Base-by-base conservation (phyloP, 1,284 basidiomycete species). In the Malassezia japonica region DNA sequence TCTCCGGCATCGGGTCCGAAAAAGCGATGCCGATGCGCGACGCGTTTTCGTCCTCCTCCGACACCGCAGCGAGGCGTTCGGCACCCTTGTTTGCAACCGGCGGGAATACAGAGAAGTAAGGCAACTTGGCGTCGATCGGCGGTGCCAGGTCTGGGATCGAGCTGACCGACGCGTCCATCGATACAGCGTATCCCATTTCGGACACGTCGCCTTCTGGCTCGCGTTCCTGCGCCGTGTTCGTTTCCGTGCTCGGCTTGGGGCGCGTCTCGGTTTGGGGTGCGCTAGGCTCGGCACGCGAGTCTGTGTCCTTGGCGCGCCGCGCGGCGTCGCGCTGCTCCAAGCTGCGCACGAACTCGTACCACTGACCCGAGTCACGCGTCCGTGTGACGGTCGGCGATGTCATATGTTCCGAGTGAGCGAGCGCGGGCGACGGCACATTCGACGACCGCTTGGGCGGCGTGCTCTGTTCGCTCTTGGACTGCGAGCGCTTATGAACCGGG, bases 291-390 rank as follows among this genome's bases (percentile, higher is more conserved):
- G 18, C 15, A 18, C 28, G 23, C 13, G 29, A 21, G 16, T 10
- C 8, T 2, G 23, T 15, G 27, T 40, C 15, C n/a, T 20, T 2
- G n/a, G 15, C 24, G 16, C 46, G n/a, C 16, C 32, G 44, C 34
- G 33, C 9, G 16, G 44, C 44, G 27, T 40, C 38, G 15, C 38
- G 23, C 28, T 40, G 36, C 35, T 47, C 46, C 27, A 47, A 31
- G 16, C 23, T 13, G 25, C 40, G 47, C 34, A 49, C 39, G 16
- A 43, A 50, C 28, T 27, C 33, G 25, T 39, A 31, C 48, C 48
- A 50, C 12, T 44, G 31, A 1, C 31, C 33, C 4, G 39, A 44
- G 18, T 44, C 41, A 21, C 31, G 48, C 48, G 41, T 37, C 4
- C 18, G 13, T 7, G 38, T 23, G 3, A 18, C 18, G 1, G 38